Percentiles rank a stretch among this genome's conserved stretches.
These are phyloP conservation scores for Clarireedia paspali DNA, from an alignment of 2,329 filamentous ascomycete genomes.

Conservation along the genomic window DNA sequence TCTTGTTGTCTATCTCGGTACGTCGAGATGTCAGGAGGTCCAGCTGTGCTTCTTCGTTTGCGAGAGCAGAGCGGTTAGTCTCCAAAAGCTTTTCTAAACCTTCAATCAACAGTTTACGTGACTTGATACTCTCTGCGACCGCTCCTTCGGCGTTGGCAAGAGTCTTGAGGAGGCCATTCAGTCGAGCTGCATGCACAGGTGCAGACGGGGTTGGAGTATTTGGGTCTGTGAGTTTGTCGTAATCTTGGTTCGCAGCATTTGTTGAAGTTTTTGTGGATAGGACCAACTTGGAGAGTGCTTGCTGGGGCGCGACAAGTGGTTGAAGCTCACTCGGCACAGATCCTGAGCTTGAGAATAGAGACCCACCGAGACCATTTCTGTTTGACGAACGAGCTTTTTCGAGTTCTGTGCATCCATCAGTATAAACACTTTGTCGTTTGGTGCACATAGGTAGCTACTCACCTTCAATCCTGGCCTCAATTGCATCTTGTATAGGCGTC, in stretches of 20 bases:
- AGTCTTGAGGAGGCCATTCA: slow-evolving; percentile 83
- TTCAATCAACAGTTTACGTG: slow-evolving; percentile 67
- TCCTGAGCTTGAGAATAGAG: slow-evolving; percentile 57
- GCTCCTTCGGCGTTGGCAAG: slow-evolving; percentile 83
- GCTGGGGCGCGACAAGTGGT: slow-evolving; percentile 66
- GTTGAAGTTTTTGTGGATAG: slow-evolving; percentile 59
- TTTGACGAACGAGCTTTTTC: slow-evolving; percentile 50
- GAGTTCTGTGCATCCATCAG: slow-evolving; percentile 40
- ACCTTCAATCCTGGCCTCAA: slow-evolving; percentile 77
- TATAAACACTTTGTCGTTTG: not conserved
- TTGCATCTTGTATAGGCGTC: slow-evolving; percentile 64
- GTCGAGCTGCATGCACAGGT: slow-evolving; percentile 83
- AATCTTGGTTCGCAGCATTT: slow-evolving; percentile 70
- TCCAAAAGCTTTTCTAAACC: slow-evolving; percentile 78
- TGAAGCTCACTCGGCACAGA: slow-evolving; percentile 69
- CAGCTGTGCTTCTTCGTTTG: slow-evolving; percentile 60
- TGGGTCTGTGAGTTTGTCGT: slow-evolving; percentile 73
- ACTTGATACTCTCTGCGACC: slow-evolving; percentile 82
- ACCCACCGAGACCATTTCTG: slow-evolving; percentile 51
- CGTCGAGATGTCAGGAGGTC: slow-evolving; percentile 59
- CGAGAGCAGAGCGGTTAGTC: slow-evolving; percentile 61
- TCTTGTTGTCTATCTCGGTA: slow-evolving; percentile 68
- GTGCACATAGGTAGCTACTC: slow-evolving; percentile 24
- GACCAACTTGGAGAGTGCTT: slow-evolving; percentile 64
- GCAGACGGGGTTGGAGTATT: slow-evolving; percentile 63